Evolutionary conservation across 805 yeast genomes (phyloP), one percentile per base, ranked within the genome.

Genomic region (Barnettozyma siamensis): DNA sequence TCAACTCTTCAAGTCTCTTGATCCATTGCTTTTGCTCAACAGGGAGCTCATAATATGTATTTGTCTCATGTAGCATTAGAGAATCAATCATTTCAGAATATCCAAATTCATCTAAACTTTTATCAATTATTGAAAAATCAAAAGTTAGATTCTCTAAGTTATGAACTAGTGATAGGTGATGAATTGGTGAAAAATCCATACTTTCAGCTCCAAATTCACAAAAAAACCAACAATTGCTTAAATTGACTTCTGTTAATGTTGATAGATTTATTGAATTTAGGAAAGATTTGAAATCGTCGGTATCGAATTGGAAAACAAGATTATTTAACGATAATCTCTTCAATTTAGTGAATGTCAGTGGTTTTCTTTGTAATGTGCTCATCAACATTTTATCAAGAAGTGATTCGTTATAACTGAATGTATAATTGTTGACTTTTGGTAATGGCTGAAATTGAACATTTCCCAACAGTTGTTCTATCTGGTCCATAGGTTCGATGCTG

Each of bases 401-500:
- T 20, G 13, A 10, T 13, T 32, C 34, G 13, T 32, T 32, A 20
- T 32, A 32, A 13, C 34, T 26, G 10, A 40, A 16, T 18, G 34
- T 40, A 28, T 33, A 40, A 13, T 35, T 35, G 17, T 5, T 35
- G 6, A 35, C 20, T 18, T 9, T 7, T 26, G 29, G 30, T n/a
- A n/a, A n/a, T 12, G 16, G 20, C 10, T 16, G 4, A 17, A 39
- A 34, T 16, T 29, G 23, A 23, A 33, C 33, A 16, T 36, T 16
- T 15, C 19, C 30, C 12, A 42, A 24, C 5, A 37, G 9, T 8
- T 35, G 40, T 21, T 31, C 35, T 10, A 33, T 27, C 17, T 35
- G 38, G 4, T 37, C 44, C 10, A 33, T 38, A 11, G 28, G 31
- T 13, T 37, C 37, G 12, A 23, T 23, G 26, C 26, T 23, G n/a